Conservation (phyloP, 202 grass and related monocot genomes). For the Musa balbisiana region DNA sequence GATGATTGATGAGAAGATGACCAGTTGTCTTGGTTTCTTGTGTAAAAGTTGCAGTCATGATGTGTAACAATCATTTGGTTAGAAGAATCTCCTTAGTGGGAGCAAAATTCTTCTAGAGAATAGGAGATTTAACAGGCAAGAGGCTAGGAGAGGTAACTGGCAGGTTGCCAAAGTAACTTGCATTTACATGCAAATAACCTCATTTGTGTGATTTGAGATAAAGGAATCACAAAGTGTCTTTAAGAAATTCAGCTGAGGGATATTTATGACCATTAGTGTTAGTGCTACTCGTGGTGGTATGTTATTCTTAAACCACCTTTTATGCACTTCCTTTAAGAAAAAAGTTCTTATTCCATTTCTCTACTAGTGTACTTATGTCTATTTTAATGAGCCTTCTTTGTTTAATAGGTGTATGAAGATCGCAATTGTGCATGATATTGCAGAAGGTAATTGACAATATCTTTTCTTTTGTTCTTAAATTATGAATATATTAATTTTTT, state of each 20-base stretch:
- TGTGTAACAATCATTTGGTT: background rate
- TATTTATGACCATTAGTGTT: background rate
- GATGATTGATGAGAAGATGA: background rate
- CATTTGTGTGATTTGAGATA: background rate
- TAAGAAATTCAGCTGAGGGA: background rate
- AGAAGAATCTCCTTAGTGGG: background rate
- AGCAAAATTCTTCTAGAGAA: background rate
- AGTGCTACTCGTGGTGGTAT: background rate
- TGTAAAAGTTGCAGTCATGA: background rate
- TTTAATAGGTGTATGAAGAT: slow-evolving; percentile 76
- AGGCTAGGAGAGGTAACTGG: background rate
- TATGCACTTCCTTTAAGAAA: background rate
- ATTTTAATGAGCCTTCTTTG: background rate
- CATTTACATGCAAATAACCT: too few relatives aligned
- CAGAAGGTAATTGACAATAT: slow-evolving; percentile 47
- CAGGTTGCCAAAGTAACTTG: background rate
- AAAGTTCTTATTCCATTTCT: background rate
- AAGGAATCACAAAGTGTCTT: background rate
- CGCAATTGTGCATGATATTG: slow-evolving; percentile 93
- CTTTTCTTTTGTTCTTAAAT: slow-evolving; percentile 4
- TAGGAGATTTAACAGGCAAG: background rate
- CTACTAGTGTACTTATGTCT: background rate
- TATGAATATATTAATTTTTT: background rate
- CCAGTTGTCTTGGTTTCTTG: background rate
- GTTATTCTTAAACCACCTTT: background rate